These are phyloP conservation scores for Pachysandra terminalis DNA, from an alignment of 164 flowering plant species.

Conservation along the genomic window DNA sequence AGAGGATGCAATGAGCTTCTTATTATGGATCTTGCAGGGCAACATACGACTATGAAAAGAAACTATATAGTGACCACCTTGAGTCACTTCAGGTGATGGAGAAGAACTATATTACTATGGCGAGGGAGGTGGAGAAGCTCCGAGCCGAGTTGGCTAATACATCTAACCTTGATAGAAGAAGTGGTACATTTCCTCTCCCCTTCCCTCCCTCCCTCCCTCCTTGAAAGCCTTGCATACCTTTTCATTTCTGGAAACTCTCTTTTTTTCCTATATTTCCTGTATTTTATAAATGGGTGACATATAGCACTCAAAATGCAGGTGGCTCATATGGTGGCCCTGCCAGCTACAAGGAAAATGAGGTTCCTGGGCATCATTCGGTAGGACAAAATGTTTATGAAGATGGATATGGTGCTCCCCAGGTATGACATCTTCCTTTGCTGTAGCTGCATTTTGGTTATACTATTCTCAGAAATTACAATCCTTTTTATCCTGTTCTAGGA, in stretches of 20 bases:
- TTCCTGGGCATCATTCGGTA: constrained; percentile 35
- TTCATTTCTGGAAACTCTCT: not conserved
- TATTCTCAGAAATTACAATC: not conserved
- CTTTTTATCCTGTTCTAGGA: not conserved
- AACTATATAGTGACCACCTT: constrained; percentile 72
- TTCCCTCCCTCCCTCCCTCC: no score
- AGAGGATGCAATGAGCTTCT: not conserved
- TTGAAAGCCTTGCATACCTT: not conserved
- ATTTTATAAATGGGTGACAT: not conserved
- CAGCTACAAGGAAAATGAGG: constrained; percentile 53
- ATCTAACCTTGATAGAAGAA: constrained; percentile 53
- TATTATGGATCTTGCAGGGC: constrained; percentile 45
- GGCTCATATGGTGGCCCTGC: constrained; percentile 49
- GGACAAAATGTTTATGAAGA: constrained; percentile 60
- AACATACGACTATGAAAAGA: constrained; percentile 85
- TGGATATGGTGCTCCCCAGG: constrained; percentile 65
- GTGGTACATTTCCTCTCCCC: constrained; percentile 34
- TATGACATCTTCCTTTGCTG: constrained; percentile 19
- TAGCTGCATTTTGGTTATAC: not conserved
- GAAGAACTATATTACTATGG: constrained; percentile 78
- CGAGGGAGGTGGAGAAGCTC: constrained; percentile 89
- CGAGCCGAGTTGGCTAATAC: constrained; percentile 68
- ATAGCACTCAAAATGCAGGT: constrained; percentile 29
- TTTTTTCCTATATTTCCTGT: not conserved
- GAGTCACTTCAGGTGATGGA: constrained; percentile 95